Conservation (phyloP, 257 asterid species). For the Avicennia marina region DNA sequence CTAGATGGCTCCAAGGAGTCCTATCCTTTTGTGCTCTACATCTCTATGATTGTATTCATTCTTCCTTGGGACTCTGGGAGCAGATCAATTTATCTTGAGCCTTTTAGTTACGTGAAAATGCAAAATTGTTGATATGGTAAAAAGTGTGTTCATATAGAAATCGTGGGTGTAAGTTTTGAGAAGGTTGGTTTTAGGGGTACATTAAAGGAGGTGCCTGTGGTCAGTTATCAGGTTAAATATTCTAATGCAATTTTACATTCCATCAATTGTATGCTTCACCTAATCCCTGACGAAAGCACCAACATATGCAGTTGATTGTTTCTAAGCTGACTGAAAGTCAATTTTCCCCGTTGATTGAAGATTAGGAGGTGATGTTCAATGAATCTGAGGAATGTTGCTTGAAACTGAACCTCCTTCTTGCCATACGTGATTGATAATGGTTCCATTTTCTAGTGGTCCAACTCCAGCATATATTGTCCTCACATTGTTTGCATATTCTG, state of each 20-base stretch:
- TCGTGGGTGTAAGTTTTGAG: background rate
- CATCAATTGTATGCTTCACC: background rate
- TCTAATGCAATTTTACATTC: background rate
- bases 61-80: background rate
- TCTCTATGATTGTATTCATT: background rate
- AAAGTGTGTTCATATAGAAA: background rate
- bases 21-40: background rate
- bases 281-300: background rate
- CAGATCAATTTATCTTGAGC: background rate
- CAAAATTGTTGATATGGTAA: background rate
- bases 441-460: conserved; percentile 35
- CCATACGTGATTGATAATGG: conserved; percentile 42
- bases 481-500: conserved; percentile 35
- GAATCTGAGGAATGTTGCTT: conserved; percentile 39
- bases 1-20: no score
- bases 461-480: conserved; percentile 42
- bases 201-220: background rate
- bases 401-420: conserved; percentile 39
- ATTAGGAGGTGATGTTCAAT: conserved; percentile 31
- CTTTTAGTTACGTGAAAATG: background rate
- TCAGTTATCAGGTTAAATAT: background rate
- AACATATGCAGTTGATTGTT: background rate
- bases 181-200: background rate
- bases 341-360: conserved; percentile 32
- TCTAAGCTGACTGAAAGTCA: conserved; percentile 23